Evolutionary conservation across 768 basidiomycete species (phyloP), one percentile per base, ranked within the genome.

Genomic region (Leccinum subgranulosum): DNA sequence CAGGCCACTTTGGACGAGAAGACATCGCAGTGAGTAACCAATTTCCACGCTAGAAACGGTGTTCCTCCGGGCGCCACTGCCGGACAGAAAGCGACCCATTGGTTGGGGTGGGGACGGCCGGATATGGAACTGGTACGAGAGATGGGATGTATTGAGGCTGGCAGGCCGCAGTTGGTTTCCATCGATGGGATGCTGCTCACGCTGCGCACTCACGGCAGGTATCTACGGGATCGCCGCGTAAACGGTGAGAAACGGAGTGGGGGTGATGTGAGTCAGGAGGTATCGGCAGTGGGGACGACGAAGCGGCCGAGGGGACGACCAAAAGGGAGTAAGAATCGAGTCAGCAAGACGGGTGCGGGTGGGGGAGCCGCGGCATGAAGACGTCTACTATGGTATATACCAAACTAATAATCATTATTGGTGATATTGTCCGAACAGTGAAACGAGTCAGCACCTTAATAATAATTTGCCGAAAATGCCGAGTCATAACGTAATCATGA

Each of bases 1-100:
- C 89, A 92, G 63, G 75, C 76, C 31, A 89, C 84, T 29, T 72
- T 93, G 36, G 90, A 93, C 48, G 91, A 92, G 65, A 89, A 80
- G 69, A 73, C 76, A 28, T 72, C 76, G 14, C 75, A 78, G 81
- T 83, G 61, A 80, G 75, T 81, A 14, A 54, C 53, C 34, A 23
- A 41, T 63, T 59, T 48, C 63, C 57, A 59, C 66, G 53, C 34
- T 51, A 14, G 52, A 55, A 19, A 12, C 21, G 57, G 49, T 52
- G n/a, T 39, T 55, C 41, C n/a, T 47, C 53, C 55, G 47, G 56
- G 54, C 49, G 6, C 41, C 19, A n/a, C 12, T 49, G 31, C 33
- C 45, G 61, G 57, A 34, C 36, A 54, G 50, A 49, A 33, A 27
- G 53, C 54, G 58, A 49, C 33, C 14, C 27, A 49, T 49, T 43